A percentile compares a stretch with the other conserved stretches of the same genome.
Evolutionary conservation across 2,329 filamentous ascomycete genomes (phyloP).

Genomic region (Coccinonectria pachysandricola): DNA sequence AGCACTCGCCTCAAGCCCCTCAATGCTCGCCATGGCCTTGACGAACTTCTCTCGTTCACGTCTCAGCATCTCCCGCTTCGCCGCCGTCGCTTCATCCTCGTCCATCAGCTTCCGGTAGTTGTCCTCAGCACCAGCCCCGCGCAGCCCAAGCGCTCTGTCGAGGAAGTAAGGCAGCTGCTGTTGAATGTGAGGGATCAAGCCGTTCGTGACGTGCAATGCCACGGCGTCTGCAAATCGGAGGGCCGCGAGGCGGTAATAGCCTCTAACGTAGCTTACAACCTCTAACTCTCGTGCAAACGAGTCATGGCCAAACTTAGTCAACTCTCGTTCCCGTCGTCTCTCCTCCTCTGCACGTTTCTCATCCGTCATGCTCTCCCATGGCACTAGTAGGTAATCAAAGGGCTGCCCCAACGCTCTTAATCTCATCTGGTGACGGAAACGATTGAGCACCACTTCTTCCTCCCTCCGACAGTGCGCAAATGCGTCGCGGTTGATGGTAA

Average conservation of each 20-base stretch:
- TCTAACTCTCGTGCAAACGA: conserved; percentile 49
- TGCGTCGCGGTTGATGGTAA: conserved; percentile 44
- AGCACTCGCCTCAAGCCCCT: conserved; percentile 29
- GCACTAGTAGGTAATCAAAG: conserved; percentile 19
- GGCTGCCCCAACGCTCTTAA: conserved; percentile 30
- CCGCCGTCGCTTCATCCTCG: conserved; percentile 35
- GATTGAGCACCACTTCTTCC: conserved; percentile 35
- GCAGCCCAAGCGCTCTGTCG: conserved; percentile 33
- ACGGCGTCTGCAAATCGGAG: conserved; percentile 51
- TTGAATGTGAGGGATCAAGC: conserved; percentile 36
- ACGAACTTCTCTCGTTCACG: conserved; percentile 34
- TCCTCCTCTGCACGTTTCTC: conserved; percentile 37
- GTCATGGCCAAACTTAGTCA: conserved; percentile 43
- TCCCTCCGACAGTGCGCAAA: conserved; percentile 35
- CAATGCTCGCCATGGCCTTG: conserved; percentile 36
- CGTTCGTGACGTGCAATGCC: conserved; percentile 36
- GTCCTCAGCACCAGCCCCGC: conserved; percentile 16
- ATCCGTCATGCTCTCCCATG: conserved; percentile 36
- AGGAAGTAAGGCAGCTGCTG: conserved; percentile 31
- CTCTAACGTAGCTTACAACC: conserved; percentile 52
- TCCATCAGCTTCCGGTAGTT: conserved; percentile 37
- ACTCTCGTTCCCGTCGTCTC: conserved; percentile 30
- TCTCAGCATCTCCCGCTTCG: conserved; percentile 30
- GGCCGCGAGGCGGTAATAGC: conserved; percentile 59
- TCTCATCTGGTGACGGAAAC: conserved; percentile 39